Base-by-base conservation (phyloP, 495 filamentous ascomycete genomes). In the Aspergillus asperescens region DNA sequence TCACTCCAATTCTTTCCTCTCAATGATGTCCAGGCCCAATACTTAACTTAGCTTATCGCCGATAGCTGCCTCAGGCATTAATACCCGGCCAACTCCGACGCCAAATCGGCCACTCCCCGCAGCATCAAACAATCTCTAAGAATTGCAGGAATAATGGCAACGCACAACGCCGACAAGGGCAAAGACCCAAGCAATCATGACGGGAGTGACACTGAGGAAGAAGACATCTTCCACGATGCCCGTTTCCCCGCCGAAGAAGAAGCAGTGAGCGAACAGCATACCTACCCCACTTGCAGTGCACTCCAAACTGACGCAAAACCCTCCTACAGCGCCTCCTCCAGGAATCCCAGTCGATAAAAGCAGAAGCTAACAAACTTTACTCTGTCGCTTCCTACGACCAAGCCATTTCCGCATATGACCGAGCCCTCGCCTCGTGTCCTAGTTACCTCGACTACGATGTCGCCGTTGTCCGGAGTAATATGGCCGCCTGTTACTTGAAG, bases 361-460 rank as follows among this genome's bases (percentile, higher is more conserved):
- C 77, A 3, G 76, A 84, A 56, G 93, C 90, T 8, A 98, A 96
- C 63, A 59, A 76, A 16, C 75, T 90, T 20, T 98, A 95, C 67
- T 71, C 76, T 2, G 78, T 78, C 10, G 79, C 79, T 16, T 81
- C 80, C 49, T 95, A 88, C 71, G 81, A 86, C 57, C 83, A 87
- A 59, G 93, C 93, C n/a, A 87, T 96, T 58, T 83, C 86, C 64
- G 84, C 80, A 61, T 98, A 98, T 72, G 87, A 90, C 60, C 81
- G 87, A 52, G 93, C 93, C 19, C 75, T 96, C 1, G 77, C 84
- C 25, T 77, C 83, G 16, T 93, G 88, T 54, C 93, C 93, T 2
- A 86, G 81, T 57, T 95, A 96, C 63, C 81, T 96, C 28, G 87
- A 93, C 56, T 93, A 87, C 72, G 90, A 96, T 62, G 74, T 92